These are phyloP conservation scores for Sclerospora graminicola DNA, from an alignment of 352 stramenopile genomes.

Conservation along the genomic window DNA sequence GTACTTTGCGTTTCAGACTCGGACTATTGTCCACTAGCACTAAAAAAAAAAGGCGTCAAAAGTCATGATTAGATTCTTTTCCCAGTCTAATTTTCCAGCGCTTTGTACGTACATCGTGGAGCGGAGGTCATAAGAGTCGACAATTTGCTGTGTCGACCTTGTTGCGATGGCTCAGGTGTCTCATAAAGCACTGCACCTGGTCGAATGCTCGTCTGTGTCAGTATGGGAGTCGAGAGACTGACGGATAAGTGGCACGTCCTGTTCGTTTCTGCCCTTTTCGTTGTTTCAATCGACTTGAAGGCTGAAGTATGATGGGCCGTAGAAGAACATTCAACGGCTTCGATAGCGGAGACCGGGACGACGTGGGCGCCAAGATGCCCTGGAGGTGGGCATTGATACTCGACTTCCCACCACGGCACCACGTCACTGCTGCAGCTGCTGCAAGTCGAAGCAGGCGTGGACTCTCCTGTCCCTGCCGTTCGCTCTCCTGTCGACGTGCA, in stretches of 20 bases:
- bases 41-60: too few species aligned
- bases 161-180: slow-evolving; percentile 34
- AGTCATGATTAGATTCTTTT: too few species aligned
- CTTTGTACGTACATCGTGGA: slow-evolving; percentile 25
- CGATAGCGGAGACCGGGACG: slow-evolving; percentile 24
- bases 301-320: background rate
- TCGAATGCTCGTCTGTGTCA: slow-evolving; percentile 3
- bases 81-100: too few species aligned
- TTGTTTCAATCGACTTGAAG: background rate
- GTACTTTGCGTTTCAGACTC: slow-evolving; percentile 65
- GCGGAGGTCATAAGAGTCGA: slow-evolving; percentile 4
- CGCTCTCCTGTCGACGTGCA: slow-evolving; percentile 3
- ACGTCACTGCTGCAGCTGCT: slow-evolving; percentile 21
- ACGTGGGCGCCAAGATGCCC: slow-evolving; percentile 39
- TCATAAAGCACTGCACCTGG: slow-evolving; percentile 18
- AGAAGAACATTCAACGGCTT: slow-evolving; percentile 3
- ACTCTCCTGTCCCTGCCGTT: slow-evolving; percentile 9
- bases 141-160: slow-evolving; percentile 14
- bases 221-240: slow-evolving; percentile 3
- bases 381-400: slow-evolving; percentile 43
- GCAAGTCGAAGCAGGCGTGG: slow-evolving; percentile 22
- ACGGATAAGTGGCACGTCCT: background rate
- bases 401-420: slow-evolving; percentile 45
- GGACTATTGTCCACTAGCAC: slow-evolving; percentile 42
- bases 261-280: background rate